Evolutionary conservation across 495 filamentous ascomycete species (phyloP).

Genomic region (Aspergillus haitiensis): DNA sequence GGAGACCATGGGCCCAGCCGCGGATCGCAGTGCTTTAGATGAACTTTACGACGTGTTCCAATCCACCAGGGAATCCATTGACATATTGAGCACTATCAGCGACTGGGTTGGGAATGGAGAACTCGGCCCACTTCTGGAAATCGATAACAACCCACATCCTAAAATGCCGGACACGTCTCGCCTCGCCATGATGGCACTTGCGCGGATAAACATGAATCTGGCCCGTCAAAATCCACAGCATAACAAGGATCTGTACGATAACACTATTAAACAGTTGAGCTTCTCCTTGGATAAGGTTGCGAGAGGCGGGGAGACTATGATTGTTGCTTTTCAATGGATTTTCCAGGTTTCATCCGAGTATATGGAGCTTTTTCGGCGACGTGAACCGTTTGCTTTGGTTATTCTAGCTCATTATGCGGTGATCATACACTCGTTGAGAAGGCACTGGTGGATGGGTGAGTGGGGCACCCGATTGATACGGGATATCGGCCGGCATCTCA

Average conservation of each 20-base stretch:
- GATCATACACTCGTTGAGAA: conserved; percentile 48
- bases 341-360: conserved; percentile 53
- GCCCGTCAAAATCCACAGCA: conserved; percentile 28
- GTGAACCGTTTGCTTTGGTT: conserved; percentile 55
- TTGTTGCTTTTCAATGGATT: conserved; percentile 50
- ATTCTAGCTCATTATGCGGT: conserved; percentile 54
- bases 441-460: conserved; percentile 54
- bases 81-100: conserved; percentile 31
- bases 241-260: conserved; percentile 32
- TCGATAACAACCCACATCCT: conserved; percentile 23
- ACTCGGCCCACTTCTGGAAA: conserved; percentile 33
- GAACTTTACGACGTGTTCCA: conserved; percentile 47
- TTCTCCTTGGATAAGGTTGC: conserved; percentile 33
- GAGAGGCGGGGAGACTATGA: conserved; percentile 37
- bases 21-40: conserved; percentile 31
- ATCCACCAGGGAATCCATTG: conserved; percentile 40
- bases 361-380: conserved; percentile 48
- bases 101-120: conserved; percentile 40
- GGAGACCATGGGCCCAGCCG: conserved; percentile 21
- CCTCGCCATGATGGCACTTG: conserved; percentile 35
- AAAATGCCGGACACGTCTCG: conserved; percentile 43
- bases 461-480: conserved; percentile 40
- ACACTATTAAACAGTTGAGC: conserved; percentile 35
- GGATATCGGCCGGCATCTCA: conserved; percentile 34
- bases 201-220: conserved; percentile 32